These are phyloP conservation scores for Trametes cinnabarina DNA, from an alignment of 768 basidiomycete species.

Conservation along the genomic window DNA sequence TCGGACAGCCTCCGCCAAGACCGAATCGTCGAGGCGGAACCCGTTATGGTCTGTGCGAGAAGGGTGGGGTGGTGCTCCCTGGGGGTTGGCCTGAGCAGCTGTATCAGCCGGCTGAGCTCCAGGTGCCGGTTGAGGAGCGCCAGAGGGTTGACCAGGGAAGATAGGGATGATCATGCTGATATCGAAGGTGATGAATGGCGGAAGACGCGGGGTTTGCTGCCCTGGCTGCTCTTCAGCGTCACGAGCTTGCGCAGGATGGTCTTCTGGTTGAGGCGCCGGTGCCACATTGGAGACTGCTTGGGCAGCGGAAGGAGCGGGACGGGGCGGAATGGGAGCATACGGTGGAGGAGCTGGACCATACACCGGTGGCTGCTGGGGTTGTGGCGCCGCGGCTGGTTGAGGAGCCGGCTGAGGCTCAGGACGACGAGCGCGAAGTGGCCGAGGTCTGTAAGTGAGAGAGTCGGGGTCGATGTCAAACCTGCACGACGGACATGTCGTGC, in stretches of 20 bases:
- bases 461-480: constrained; percentile 82
- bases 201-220: background rate
- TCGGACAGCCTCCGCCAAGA: constrained; percentile 12
- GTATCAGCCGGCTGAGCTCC: background rate
- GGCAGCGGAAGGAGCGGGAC: background rate
- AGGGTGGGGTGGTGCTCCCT: constrained; percentile 2
- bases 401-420: background rate
- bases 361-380: background rate
- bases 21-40: constrained; percentile 11
- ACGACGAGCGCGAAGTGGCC: constrained; percentile 11
- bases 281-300: background rate
- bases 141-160: constrained; percentile 8
- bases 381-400: constrained; percentile 2
- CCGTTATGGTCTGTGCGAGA: constrained; percentile 14
- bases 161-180: constrained; percentile 25
- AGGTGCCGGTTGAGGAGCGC: background rate
- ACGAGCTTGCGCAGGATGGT: background rate
- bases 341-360: constrained; percentile 9
- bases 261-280: background rate
- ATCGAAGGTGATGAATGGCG: constrained; percentile 23
- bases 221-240: background rate
- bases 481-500: constrained; percentile 83
- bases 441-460: constrained; percentile 50
- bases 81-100: background rate
- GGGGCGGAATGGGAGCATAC: background rate